A percentile compares a stretch with the other conserved stretches of the same genome.
These are phyloP conservation scores for Rhizopogon rudus DNA, from an alignment of 768 basidiomycete species.

Conservation along the genomic window DNA sequence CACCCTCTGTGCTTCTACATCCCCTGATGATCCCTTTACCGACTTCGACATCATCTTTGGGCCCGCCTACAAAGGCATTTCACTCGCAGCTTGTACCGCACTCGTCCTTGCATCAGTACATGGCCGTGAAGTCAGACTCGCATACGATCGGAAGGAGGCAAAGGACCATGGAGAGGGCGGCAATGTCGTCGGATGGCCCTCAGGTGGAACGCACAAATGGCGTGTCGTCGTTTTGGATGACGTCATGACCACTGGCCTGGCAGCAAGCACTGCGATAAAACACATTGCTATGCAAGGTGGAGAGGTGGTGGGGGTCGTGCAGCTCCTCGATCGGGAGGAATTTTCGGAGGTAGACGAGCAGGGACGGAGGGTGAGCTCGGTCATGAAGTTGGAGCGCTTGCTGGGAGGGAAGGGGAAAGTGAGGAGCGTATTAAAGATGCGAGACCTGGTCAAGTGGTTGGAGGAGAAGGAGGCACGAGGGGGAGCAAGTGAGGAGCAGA, in stretches of 20 bases:
- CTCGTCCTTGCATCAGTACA: constrained; percentile 68
- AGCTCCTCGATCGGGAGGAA: constrained; percentile 68
- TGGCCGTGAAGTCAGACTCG: constrained; percentile 67
- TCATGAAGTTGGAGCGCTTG: constrained; percentile 74
- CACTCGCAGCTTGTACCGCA: constrained; percentile 82
- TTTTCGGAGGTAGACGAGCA: constrained; percentile 11
- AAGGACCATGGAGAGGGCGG: constrained; percentile 98
- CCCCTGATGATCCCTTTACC: constrained; percentile 27
- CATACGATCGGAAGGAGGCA: constrained; percentile 92
- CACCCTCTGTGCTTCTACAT: constrained; percentile 59
- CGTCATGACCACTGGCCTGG: constrained; percentile 92
- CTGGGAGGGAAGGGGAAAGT: constrained; percentile 67
- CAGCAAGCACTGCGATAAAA: constrained; percentile 78
- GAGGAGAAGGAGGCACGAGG: constrained; percentile 42
- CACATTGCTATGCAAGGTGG: constrained; percentile 67
- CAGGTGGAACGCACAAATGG: constrained; percentile 52
- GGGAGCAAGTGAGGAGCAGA: constrained; percentile 25
- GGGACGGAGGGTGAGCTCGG: constrained; percentile 55
- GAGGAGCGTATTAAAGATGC: constrained; percentile 76
- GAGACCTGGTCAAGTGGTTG: constrained; percentile 82
- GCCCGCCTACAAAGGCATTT: constrained; percentile 96
- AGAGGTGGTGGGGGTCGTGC: constrained; percentile 82
- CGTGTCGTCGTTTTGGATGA: constrained; percentile 90
- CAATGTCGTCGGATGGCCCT: constrained; percentile 76
- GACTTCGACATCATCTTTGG: constrained; percentile 86